A percentile compares a stretch with the other conserved stretches of the same genome.
These are phyloP conservation scores for Monilinia fructigena DNA, from an alignment of 2,329 filamentous ascomycete genomes.

Conservation along the genomic window DNA sequence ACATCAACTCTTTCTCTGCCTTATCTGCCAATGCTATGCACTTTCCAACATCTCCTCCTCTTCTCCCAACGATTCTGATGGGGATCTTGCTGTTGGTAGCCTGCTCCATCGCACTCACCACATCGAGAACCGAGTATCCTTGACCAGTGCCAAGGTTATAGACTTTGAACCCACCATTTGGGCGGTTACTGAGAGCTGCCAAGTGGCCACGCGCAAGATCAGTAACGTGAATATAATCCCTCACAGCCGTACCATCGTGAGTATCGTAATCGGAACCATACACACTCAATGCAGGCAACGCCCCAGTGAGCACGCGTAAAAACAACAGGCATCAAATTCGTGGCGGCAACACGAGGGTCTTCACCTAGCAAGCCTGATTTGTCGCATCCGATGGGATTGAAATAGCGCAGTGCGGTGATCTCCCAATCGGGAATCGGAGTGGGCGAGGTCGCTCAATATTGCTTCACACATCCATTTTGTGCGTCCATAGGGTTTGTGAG, in stretches of 20 bases:
- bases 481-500: conserved; percentile 64
- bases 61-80: conserved; percentile 42
- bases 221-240: conserved; percentile 67
- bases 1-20: conserved; percentile 46
- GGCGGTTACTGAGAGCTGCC: conserved; percentile 49
- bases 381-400: conserved; percentile 67
- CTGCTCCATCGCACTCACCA: conserved; percentile 44
- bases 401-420: conserved; percentile 63
- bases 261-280: conserved; percentile 67
- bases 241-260: conserved; percentile 62
- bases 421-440: conserved; percentile 60
- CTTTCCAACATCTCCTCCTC: conserved; percentile 47
- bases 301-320: conserved; percentile 59
- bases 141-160: conserved; percentile 50
- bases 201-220: conserved; percentile 65
- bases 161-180: conserved; percentile 43
- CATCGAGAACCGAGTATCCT: conserved; percentile 48
- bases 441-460: conserved; percentile 61
- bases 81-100: conserved; percentile 43
- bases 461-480: conserved; percentile 68
- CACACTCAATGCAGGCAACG: conserved; percentile 54
- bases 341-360: conserved; percentile 59
- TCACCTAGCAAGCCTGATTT: conserved; percentile 62
- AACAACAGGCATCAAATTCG: conserved; percentile 64
- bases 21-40: conserved; percentile 46